Conservation (phyloP, 2,329 filamentous ascomycete species). For the Leptographium wingfieldii region DNA sequence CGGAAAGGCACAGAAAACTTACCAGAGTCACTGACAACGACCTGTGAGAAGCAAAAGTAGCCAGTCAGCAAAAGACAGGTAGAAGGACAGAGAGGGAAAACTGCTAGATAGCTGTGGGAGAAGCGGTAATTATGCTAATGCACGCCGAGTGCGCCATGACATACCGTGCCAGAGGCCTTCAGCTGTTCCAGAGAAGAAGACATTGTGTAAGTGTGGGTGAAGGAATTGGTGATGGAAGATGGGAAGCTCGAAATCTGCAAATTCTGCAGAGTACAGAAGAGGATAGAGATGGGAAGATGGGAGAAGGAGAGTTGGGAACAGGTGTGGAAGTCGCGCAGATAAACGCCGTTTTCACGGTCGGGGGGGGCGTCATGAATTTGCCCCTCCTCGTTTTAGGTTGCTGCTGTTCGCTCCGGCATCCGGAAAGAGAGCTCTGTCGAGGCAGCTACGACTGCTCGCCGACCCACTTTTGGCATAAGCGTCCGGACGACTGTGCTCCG, state of each 20-base stretch:
- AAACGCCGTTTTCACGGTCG: not conserved
- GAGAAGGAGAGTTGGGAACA: not conserved
- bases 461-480: not conserved
- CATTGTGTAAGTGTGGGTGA: constrained; percentile 38
- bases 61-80: constrained; percentile 4
- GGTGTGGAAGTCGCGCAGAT: not conserved
- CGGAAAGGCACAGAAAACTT: constrained; percentile 26
- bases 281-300: not conserved
- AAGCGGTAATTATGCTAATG: too few relatives aligned
- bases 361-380: not conserved
- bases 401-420: not conserved
- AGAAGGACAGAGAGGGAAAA: not conserved
- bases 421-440: not conserved
- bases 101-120: not conserved
- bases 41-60: constrained; percentile 34
- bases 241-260: not conserved
- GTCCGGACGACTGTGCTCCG: not conserved
- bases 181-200: constrained; percentile 87
- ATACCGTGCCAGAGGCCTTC: constrained; percentile 90
- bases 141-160: constrained; percentile 25
- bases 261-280: not conserved
- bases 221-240: not conserved
- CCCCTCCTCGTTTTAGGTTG: not conserved
- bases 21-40: constrained; percentile 95
- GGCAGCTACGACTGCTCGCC: not conserved